Conservation (phyloP, 352 stramenopile genomes). For the Pythium insidiosum region DNA sequence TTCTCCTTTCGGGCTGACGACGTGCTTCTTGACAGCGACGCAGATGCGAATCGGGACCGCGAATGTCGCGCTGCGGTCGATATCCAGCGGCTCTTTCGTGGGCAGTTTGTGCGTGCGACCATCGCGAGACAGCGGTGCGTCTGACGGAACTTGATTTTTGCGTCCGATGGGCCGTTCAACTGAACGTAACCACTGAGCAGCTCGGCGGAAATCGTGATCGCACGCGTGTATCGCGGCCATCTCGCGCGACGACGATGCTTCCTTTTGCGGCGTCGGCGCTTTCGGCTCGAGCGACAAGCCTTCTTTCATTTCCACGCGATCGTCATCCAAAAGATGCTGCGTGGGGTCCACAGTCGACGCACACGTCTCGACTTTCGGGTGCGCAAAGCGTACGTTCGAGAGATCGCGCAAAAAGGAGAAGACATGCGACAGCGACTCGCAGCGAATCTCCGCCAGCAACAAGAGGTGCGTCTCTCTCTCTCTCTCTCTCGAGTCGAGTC, state of each 20-base stretch:
- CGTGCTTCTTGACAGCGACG: slow-evolving; percentile 30
- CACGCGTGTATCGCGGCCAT: slow-evolving; percentile 49
- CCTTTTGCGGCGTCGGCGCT: slow-evolving; percentile 10
- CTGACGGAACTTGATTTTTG: too few relatives aligned
- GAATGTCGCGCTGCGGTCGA: slow-evolving; percentile 33
- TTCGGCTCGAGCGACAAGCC: slow-evolving; percentile 15
- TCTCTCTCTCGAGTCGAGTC: neutral
- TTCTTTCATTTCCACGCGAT: slow-evolving; percentile 41
- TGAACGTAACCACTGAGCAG: too few relatives aligned
- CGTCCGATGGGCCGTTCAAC: too few relatives aligned
- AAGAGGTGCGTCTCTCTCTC: slow-evolving; percentile 20
- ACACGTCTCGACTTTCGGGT: slow-evolving; percentile 45
- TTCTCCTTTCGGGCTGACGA: too few relatives aligned
- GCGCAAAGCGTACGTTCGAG: slow-evolving; percentile 43
- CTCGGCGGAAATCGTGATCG: slow-evolving; percentile 39
- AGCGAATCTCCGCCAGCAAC: slow-evolving; percentile 32
- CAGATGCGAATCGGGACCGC: slow-evolving; percentile 22
- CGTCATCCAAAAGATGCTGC: slow-evolving; percentile 45
- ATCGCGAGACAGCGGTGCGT: slow-evolving; percentile 21
- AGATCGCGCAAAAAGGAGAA: slow-evolving; percentile 43
- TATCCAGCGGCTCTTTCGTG: slow-evolving; percentile 59
- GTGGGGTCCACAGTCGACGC: slow-evolving; percentile 35
- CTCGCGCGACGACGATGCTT: slow-evolving; percentile 27
- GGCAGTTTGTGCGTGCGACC: slow-evolving; percentile 35
- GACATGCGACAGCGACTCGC: slow-evolving; percentile 32